A percentile compares a stretch with the other conserved stretches of the same genome.
Conservation (phyloP, 768 basidiomycete species). For the Amanita fuliginea region DNA sequence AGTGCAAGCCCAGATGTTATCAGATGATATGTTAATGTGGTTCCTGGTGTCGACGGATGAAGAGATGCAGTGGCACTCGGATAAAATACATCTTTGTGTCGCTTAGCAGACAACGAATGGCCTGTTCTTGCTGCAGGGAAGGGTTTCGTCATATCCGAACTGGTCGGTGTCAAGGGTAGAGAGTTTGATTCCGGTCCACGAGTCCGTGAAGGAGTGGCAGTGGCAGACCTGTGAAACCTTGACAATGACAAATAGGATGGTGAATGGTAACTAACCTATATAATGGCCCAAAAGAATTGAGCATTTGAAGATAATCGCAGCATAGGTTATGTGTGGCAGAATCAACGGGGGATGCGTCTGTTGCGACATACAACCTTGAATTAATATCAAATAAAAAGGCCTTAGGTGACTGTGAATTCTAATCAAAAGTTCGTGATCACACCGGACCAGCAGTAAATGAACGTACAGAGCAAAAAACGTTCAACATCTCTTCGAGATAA, state of each 20-base stretch:
- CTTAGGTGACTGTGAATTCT: slow-evolving; percentile 92
- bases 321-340: slow-evolving; percentile 80
- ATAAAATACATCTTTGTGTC: slow-evolving; percentile 43
- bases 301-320: slow-evolving; percentile 83
- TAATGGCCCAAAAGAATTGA: slow-evolving; percentile 75
- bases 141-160: slow-evolving; percentile 6
- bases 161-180: slow-evolving; percentile 12
- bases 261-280: slow-evolving; percentile 50
- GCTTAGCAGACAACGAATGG: slow-evolving; percentile 9
- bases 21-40: slow-evolving; percentile 78
- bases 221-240: slow-evolving; percentile 17
- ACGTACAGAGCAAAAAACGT: slow-evolving; percentile 71
- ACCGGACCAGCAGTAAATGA: not conserved
- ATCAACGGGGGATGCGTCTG: slow-evolving; percentile 88
- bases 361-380: slow-evolving; percentile 85
- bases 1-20: slow-evolving; percentile 64
- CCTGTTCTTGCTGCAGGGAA: not conserved
- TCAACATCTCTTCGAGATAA: slow-evolving; percentile 78
- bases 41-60: slow-evolving; percentile 47
- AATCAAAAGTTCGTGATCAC: slow-evolving; percentile 5
- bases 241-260: not conserved
- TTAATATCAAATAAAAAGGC: slow-evolving; percentile 86
- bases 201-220: slow-evolving; percentile 18
- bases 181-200: slow-evolving; percentile 16
- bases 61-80: slow-evolving; percentile 59